A percentile compares a stretch with the other conserved stretches of the same genome.
Evolutionary conservation across 805 yeast species (phyloP).

Genomic region (Lipomyces yamadae): DNA sequence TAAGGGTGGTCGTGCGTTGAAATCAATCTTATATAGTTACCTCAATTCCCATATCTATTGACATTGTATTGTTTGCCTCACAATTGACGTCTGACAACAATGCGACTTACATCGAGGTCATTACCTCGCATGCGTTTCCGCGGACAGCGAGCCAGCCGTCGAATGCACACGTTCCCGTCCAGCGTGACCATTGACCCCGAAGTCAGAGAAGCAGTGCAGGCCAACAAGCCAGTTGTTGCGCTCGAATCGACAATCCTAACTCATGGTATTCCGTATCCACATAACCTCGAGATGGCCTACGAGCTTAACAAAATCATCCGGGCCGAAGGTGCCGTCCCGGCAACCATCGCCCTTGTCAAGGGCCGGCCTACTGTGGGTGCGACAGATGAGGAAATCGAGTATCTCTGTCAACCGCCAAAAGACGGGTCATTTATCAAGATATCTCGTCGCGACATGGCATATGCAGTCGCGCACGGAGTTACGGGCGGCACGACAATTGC

Average conservation of each 20-base stretch:
- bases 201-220: constrained; percentile 62
- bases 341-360: constrained; percentile 76
- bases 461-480: constrained; percentile 48
- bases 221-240: constrained; percentile 72
- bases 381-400: constrained; percentile 52
- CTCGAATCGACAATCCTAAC: constrained; percentile 86
- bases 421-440: constrained; percentile 54
- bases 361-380: constrained; percentile 79
- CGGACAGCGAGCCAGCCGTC: background rate
- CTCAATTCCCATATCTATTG: background rate
- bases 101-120: background rate
- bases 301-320: constrained; percentile 68
- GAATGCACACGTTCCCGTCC: constrained; percentile 18
- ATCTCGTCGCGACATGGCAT: constrained; percentile 78
- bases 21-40: background rate
- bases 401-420: constrained; percentile 28
- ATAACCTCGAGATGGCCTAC: constrained; percentile 72
- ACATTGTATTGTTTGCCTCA: background rate
- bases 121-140: background rate
- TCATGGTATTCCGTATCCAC: constrained; percentile 86
- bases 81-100: background rate
- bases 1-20: too few species aligned
- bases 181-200: constrained; percentile 48
- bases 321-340: constrained; percentile 72
- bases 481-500: constrained; percentile 92